phyloP scores from a whole-genome alignment of 1,284 basidiomycete genomes.

The Trichosporon faecale region DNA sequence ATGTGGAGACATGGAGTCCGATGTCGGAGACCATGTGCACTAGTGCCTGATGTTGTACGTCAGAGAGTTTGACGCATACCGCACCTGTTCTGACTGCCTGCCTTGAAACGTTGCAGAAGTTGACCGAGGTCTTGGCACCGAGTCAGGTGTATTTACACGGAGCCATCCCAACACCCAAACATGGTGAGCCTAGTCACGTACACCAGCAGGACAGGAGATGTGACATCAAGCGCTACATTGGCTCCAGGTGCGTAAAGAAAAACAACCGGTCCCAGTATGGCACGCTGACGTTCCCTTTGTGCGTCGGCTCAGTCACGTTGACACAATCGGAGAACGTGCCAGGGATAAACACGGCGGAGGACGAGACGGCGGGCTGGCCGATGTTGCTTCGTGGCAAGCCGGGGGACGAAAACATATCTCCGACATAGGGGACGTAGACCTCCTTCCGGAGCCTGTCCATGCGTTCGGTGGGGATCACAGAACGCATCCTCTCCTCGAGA shows the following conservation, averaged over 20 bases:
- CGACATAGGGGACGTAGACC: not conserved
- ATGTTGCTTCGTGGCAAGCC: not conserved
- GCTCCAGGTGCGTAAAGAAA: not conserved
- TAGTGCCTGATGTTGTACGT: too few relatives aligned
- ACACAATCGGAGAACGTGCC: not conserved
- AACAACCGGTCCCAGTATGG: not conserved
- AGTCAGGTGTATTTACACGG: too few relatives aligned
- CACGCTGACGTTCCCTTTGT: not conserved
- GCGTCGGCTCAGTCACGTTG: not conserved
- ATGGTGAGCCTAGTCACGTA: too few relatives aligned
- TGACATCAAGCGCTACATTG: too few relatives aligned
- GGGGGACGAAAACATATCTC: not conserved
- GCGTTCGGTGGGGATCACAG: not conserved
- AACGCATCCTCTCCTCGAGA: not conserved
- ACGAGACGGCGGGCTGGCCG: not conserved
- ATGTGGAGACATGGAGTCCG: too few relatives aligned
- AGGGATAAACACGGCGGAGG: not conserved
- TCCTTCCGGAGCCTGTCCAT: not conserved
- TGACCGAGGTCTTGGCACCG: too few relatives aligned
- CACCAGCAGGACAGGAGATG: too few relatives aligned
- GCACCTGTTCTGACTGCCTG: too few relatives aligned
- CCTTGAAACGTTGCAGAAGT: too few relatives aligned
- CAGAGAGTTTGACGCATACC: too few relatives aligned
- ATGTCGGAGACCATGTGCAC: too few relatives aligned
- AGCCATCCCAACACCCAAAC: too few relatives aligned